Conservation (phyloP, 495 filamentous ascomycete species). For the Aspergillus bridgeri region DNA sequence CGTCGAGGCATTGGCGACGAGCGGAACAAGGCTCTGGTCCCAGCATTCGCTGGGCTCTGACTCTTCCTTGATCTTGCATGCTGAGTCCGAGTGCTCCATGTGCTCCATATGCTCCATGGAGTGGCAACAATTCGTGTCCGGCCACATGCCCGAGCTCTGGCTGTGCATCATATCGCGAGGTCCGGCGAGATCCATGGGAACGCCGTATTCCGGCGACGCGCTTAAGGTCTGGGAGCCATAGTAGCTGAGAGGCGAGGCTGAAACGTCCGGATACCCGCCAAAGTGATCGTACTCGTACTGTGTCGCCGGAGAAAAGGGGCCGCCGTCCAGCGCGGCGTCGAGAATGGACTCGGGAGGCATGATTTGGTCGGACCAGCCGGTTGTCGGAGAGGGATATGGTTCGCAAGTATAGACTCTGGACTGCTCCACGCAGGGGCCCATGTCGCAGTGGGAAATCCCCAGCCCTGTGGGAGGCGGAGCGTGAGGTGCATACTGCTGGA, state of each 20-base stretch:
- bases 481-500: conserved; percentile 12
- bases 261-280: conserved; percentile 13
- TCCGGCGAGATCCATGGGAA: conserved; percentile 15
- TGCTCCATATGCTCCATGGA: conserved; percentile 16
- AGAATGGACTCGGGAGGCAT: conserved; percentile 16
- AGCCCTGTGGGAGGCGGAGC: conserved; percentile 22
- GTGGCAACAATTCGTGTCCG: conserved; percentile 20
- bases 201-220: conserved; percentile 25
- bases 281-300: conserved; percentile 23
- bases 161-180: conserved; percentile 10
- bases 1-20: not conserved
- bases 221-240: conserved; percentile 25
- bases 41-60: conserved; percentile 15
- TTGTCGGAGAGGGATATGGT: conserved; percentile 13
- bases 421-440: conserved; percentile 17
- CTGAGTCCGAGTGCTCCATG: conserved; percentile 12
- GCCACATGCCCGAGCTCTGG: conserved; percentile 21
- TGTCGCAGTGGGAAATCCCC: conserved; percentile 32
- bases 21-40: conserved; percentile 6
- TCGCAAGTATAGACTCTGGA: conserved; percentile 12
- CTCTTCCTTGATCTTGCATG: conserved; percentile 13
- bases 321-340: conserved; percentile 17
- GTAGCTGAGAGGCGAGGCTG: conserved; percentile 23
- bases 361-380: conserved; percentile 20
- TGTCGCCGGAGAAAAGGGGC: conserved; percentile 15